These are phyloP conservation scores for Colletotrichum sp. DNA, from an alignment of 2,329 filamentous ascomycete genomes.

Conservation along the genomic window DNA sequence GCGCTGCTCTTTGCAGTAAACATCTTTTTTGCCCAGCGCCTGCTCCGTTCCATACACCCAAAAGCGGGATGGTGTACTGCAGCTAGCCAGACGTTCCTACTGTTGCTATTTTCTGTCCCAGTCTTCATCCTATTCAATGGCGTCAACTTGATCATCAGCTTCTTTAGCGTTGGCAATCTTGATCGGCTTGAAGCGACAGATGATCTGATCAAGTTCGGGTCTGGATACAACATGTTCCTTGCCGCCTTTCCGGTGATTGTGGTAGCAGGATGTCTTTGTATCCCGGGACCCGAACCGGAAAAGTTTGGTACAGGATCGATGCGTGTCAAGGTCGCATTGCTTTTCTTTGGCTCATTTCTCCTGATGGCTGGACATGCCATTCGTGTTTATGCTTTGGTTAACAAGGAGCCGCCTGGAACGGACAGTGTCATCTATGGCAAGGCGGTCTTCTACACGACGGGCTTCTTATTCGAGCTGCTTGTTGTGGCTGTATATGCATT, in stretches of 20 bases:
- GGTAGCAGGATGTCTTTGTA: slow-evolving; percentile 26
- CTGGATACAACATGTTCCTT: slow-evolving; percentile 26
- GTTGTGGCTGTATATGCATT: slow-evolving; percentile 29
- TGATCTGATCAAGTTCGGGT: slow-evolving; percentile 23
- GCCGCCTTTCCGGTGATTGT: slow-evolving; percentile 24
- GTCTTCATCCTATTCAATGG: slow-evolving; percentile 36
- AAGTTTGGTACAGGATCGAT: slow-evolving; percentile 35
- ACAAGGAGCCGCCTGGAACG: slow-evolving; percentile 23
- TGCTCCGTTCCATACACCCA: slow-evolving; percentile 42
- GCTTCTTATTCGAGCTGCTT: slow-evolving; percentile 35
- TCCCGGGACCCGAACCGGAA: slow-evolving; percentile 32
- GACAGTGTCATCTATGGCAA: slow-evolving; percentile 34
- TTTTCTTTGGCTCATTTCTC: slow-evolving; percentile 23
- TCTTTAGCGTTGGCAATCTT: slow-evolving; percentile 23
- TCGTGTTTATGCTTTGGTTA: slow-evolving; percentile 28
- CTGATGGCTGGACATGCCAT: slow-evolving; percentile 25
- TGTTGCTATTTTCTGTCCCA: slow-evolving; percentile 31
- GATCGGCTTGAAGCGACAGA: slow-evolving; percentile 17
- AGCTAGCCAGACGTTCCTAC: slow-evolving; percentile 26
- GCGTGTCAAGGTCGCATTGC: slow-evolving; percentile 31
- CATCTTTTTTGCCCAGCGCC: slow-evolving; percentile 42
- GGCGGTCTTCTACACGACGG: slow-evolving; percentile 38
- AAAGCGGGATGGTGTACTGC: slow-evolving; percentile 35
- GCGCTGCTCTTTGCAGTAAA: slow-evolving; percentile 40
- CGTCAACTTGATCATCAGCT: slow-evolving; percentile 29